Evolutionary conservation across 1,139 yeast species (phyloP).

Genomic region (Pichia cactophila): DNA sequence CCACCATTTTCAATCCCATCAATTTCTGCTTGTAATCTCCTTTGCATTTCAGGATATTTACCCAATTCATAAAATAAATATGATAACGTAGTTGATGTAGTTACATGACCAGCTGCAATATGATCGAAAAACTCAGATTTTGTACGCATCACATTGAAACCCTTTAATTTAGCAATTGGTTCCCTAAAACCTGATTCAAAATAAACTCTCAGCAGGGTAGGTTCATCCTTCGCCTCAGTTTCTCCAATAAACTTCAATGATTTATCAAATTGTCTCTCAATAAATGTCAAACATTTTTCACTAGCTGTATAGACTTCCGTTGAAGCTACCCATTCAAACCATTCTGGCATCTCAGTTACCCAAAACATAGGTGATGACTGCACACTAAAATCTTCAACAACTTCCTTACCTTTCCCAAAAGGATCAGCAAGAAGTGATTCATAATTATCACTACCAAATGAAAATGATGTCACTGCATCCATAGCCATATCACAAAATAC

Average conservation of each 20-base stretch:
- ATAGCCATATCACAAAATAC: slow-evolving; percentile 64
- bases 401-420: slow-evolving; percentile 30
- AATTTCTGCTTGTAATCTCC: slow-evolving; percentile 35
- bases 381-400: slow-evolving; percentile 43
- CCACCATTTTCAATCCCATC: slow-evolving; percentile 1
- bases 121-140: slow-evolving; percentile 45
- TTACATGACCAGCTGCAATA: slow-evolving; percentile 67
- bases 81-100: slow-evolving; percentile 62
- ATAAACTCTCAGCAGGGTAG: slow-evolving; percentile 22
- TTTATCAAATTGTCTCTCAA: slow-evolving; percentile 34
- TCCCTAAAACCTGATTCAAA: slow-evolving; percentile 16
- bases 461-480: slow-evolving; percentile 60
- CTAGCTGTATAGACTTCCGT: slow-evolving; percentile 35
- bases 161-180: not conserved
- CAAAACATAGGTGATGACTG: slow-evolving; percentile 64
- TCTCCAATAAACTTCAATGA: slow-evolving; percentile 15
- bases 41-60: slow-evolving; percentile 38
- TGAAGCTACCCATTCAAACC: slow-evolving; percentile 45
- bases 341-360: slow-evolving; percentile 54
- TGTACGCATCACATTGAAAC: slow-evolving; percentile 22
- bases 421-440: slow-evolving; percentile 24
- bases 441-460: slow-evolving; percentile 45
- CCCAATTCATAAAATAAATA: slow-evolving; percentile 56
- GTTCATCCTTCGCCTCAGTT: slow-evolving; percentile 27
- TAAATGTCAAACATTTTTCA: slow-evolving; percentile 43